Evolutionary conservation across 805 yeast genomes (phyloP), one percentile per base, ranked within the genome.

Genomic region (Suhomyces vadensis): DNA sequence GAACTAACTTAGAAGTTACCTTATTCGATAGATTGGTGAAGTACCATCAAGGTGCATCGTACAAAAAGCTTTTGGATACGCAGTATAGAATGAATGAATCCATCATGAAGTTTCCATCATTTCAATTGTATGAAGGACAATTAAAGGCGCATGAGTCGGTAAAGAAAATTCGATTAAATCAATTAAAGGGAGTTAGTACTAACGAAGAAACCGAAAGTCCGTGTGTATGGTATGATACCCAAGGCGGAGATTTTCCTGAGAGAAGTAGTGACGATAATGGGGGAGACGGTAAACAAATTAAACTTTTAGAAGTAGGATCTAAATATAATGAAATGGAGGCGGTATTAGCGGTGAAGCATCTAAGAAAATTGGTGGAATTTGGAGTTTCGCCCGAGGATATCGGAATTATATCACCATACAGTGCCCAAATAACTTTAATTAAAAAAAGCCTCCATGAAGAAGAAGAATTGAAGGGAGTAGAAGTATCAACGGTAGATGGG

Each of bases 401-500:
- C 48, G 99, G 98, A 8, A 70, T 92, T 0, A 91, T 92, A 26
- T 79, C 97, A 0, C 98, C 99, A 0, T 92, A 92, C 58, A 83
- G 78, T 56, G 95, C 96, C 0, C 99, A 92, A 58, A 95, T 90
- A 0, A 61, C 83, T 0, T 56, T 77, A 10, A 52, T 92, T 23
- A 81, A 81, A 49, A 70, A 65, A 33, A 43, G 71, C 8, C 50
- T 85, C 1, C 67, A 71, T 24, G 49, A 52, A 6, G 67, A 65
- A 39, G 35, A 25, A 10, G 52, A 42, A 11, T 73, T 77, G 0
- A 57, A 49, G 2, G 21, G 35, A 8, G 67, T 92, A 5, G 98
- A 92, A 57, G 78, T 91, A 0, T 81, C 95, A 4, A 88, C 97
- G 0, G 92, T 92, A 4, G 99, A 92, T 66, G 97, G 97, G 1